Percentiles rank a stretch among this genome's conserved stretches.
Conservation (phyloP, 176 grass and related monocot genomes). For the sorghum (Sorghum bicolor) region DNA sequence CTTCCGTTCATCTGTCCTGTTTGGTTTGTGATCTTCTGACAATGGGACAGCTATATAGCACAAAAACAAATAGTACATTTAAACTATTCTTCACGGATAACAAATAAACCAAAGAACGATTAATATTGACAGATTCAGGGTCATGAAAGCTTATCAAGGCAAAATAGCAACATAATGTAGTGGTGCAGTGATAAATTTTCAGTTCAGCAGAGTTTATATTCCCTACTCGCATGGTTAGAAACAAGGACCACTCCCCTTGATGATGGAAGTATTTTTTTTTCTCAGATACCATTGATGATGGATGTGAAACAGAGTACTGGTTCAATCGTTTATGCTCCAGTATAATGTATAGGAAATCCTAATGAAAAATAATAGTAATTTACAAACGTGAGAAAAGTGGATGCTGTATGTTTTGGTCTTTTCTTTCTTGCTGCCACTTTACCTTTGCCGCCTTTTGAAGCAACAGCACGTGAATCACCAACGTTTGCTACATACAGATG, state of each 20-base stretch:
- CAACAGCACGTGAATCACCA: slow-evolving; percentile 82
- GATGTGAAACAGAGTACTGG: not conserved
- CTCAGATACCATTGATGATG: not conserved
- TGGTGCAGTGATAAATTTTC: not conserved
- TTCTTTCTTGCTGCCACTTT: not conserved
- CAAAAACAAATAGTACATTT: slow-evolving; percentile 1
- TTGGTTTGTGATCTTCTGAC: slow-evolving; percentile 92
- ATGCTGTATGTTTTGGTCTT: not conserved
- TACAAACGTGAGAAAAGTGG: not conserved
- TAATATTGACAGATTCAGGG: slow-evolving; percentile 1
- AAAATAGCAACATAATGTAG: slow-evolving; percentile 27
- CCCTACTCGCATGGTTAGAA: not conserved
- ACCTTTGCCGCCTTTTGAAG: slow-evolving; percentile 73
- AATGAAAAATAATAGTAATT: not conserved
- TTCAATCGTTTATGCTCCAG: not conserved
- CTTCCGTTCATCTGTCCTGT: slow-evolving; percentile 63
- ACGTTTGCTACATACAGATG: slow-evolving; percentile 87
- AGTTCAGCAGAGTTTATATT: not conserved
- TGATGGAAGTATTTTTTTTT: not conserved
- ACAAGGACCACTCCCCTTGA: not conserved
- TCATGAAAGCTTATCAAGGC: not conserved
- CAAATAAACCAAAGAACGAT: slow-evolving; percentile 2
- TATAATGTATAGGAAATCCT: not conserved
- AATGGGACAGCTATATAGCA: slow-evolving; percentile 66
- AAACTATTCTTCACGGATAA: not conserved